Base-by-base conservation (phyloP, 139 green algal species). In the Monoraphidium neglectum region DNA sequence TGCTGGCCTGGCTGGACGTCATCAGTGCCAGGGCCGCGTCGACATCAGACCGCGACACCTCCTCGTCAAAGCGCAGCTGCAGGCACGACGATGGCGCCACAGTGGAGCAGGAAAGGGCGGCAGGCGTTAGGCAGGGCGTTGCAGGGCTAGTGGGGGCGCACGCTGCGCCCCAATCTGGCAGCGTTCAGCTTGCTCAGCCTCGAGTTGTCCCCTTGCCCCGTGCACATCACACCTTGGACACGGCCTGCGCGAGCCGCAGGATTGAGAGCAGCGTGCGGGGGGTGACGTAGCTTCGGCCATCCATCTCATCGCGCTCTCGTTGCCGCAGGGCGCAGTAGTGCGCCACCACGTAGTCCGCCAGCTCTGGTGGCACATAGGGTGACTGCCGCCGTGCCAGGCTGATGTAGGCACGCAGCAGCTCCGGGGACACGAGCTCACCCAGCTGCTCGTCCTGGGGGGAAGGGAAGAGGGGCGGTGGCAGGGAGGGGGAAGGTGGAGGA, bases 181-280 rank as follows among this genome's bases (percentile, higher is more conserved):
- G n/a, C n/a, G n/a, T n/a, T n/a, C n/a, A n/a, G n/a, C n/a, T n/a
- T n/a, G n/a, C n/a, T n/a, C n/a, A n/a, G n/a, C n/a, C n/a, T n/a
- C n/a, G n/a, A n/a, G n/a, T n/a, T n/a, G n/a, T n/a, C n/a, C n/a
- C n/a, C n/a, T n/a, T n/a, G n/a, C n/a, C n/a, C n/a, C n/a, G n/a
- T n/a, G n/a, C n/a, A n/a, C n/a, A n/a, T n/a, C n/a, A n/a, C n/a
- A n/a, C n/a, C n/a, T 79, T 79, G 49, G 73, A 62, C 15, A 79
- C 64, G 38, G 73, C 73, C 73, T 79, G 73, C 32, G 40, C 86
- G 16, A 99, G 80, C 23, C 96, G 90, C 68, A 99, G 86, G 77
- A 99, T 97, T 78, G 85, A 94, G 51, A 99, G 92, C 70, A 99
- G 88, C 15, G 97, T 99, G 67, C 96, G 89, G 1, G 96, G 94